These are phyloP conservation scores for Gaeumannomyces sp. DNA, from an alignment of 2,329 filamentous ascomycete genomes.

Conservation along the genomic window DNA sequence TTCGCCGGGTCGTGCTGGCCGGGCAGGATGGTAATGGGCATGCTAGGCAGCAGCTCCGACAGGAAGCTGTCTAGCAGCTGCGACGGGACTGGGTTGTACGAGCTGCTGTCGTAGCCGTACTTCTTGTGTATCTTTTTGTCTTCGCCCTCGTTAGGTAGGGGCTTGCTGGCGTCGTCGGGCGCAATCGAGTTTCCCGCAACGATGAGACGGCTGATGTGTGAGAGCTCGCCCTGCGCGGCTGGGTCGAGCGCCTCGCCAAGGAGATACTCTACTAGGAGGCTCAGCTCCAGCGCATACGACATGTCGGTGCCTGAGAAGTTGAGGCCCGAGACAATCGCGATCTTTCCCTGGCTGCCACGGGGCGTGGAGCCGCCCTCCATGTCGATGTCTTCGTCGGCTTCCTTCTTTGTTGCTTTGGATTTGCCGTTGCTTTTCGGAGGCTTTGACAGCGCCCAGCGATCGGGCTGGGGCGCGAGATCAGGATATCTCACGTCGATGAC, in stretches of 20 bases:
- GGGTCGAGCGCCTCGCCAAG: conserved; percentile 71
- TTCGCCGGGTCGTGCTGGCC: conserved; percentile 84
- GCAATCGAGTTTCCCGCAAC: conserved; percentile 85
- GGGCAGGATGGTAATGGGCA: conserved; percentile 84
- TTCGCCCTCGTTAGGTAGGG: conserved; percentile 21
- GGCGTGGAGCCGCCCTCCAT: conserved; percentile 43
- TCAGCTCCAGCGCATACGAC: conserved; percentile 67
- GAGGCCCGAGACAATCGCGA: conserved; percentile 86
- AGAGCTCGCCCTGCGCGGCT: conserved; percentile 50
- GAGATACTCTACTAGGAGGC: conserved; percentile 78
- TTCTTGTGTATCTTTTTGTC: conserved; percentile 58
- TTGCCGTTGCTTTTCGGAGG: conserved; percentile 26
- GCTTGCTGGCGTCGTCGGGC: conserved; percentile 20
- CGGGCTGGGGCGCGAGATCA: conserved; percentile 75
- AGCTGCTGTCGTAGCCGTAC: conserved; percentile 86
- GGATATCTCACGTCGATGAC: conserved; percentile 85
- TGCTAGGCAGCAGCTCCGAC: conserved; percentile 69
- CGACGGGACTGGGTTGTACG: conserved; percentile 83
- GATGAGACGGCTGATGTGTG: conserved; percentile 74
- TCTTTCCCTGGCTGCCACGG: conserved; percentile 43
- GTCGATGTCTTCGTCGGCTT: conserved; percentile 34
- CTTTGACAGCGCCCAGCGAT: conserved; percentile 68
- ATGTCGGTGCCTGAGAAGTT: conserved; percentile 69
- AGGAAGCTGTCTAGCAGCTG: conserved; percentile 81
- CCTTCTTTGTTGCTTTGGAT: conserved; percentile 27